Base-by-base conservation (phyloP, 2,329 filamentous ascomycete species). In the Colletotrichum sp. region DNA sequence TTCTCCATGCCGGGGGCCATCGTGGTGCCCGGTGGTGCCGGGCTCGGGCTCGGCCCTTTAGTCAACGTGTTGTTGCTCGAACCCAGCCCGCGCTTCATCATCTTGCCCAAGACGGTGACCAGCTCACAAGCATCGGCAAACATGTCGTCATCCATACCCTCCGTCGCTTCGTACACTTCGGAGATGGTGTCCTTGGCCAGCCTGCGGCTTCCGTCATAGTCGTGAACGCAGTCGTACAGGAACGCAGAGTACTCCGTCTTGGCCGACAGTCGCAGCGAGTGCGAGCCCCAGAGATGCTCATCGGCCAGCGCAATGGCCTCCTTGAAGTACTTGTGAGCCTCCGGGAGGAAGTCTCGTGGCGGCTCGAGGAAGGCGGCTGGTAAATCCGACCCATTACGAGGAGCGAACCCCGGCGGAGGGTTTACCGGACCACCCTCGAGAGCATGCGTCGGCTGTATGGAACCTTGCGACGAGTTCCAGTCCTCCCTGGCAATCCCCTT, bases 221-320 rank as follows among this genome's bases (percentile, higher is more conserved):
- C 96, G 82, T 97, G 95, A 4, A 95, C 89, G 81, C 96, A 99
- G 82, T 99, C 97, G 87, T 96, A 98, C 1, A 98, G 87, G 83
- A 98, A 99, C 0, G 96, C 96, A 16, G 95, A 92, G 83, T 98
- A 98, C 84, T 99, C 97, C 1, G 98, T 94, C 81, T 97, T 97
- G 69, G 98, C 94, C 0, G 95, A 98, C 0, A 99, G 88, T 2
- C 96, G 93, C 18, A 99, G 87, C 0, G 97, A 97, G 82, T 99
- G 96, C 0, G 95, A 98, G 4, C 96, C 95, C 83, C 95, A 95
- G 2, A 99, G 90, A 12, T 96, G 88, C 30, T 89, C 87, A 64
- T 96, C 94, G 3, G 96, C 95, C 5, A 98, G 89, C 1, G 89
- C 86, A 7, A 94, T 90, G 3, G 96, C 96, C 73, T 96, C 93